A percentile compares a stretch with the other conserved stretches of the same genome.
Evolutionary conservation across 2,329 filamentous ascomycete genomes (phyloP).

Genomic region (Fusarium neocosmosporiellum): DNA sequence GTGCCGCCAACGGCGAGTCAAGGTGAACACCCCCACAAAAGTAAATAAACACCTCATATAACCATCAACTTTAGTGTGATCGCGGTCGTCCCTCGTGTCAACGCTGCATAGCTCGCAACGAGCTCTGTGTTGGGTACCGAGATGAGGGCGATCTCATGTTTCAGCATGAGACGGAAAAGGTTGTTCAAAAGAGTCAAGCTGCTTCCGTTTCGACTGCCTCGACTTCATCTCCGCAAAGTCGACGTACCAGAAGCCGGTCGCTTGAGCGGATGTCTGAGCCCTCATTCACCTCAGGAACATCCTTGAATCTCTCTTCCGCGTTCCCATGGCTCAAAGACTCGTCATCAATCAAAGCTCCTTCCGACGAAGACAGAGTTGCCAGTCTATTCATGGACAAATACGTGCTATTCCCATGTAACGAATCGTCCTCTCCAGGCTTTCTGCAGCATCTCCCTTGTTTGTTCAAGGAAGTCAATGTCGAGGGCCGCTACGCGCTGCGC

Average conservation of each 20-base stretch:
- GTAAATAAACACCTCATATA: background rate
- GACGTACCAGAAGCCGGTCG: constrained; percentile 27
- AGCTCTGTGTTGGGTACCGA: constrained; percentile 52
- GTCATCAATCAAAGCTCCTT: background rate
- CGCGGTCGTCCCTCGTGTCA: constrained; percentile 49
- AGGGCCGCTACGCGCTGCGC: constrained; percentile 51
- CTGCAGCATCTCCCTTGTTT: constrained; percentile 52
- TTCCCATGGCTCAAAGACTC: constrained; percentile 42
- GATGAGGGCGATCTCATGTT: constrained; percentile 53
- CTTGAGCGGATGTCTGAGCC: constrained; percentile 15
- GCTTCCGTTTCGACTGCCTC: constrained; percentile 15
- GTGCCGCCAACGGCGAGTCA: constrained; percentile 47
- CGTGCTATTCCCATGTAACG: constrained; percentile 51
- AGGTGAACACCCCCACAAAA: constrained; percentile 18
- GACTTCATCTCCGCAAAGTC: constrained; percentile 1
- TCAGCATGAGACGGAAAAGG: constrained; percentile 49
- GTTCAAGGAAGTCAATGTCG: constrained; percentile 52
- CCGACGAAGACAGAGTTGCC: constrained; percentile 45
- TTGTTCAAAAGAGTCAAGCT: constrained; percentile 32
- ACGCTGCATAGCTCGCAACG: constrained; percentile 51
- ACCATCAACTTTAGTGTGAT: constrained; percentile 43
- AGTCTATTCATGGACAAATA: constrained; percentile 52
- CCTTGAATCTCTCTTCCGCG: constrained; percentile 2
- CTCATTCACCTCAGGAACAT: background rate
- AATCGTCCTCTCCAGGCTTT: constrained; percentile 52